Percentiles rank a stretch among this genome's conserved stretches.
Conservation (phyloP, 2,329 filamentous ascomycete genomes). For the Aureobasidium namibiae region DNA sequence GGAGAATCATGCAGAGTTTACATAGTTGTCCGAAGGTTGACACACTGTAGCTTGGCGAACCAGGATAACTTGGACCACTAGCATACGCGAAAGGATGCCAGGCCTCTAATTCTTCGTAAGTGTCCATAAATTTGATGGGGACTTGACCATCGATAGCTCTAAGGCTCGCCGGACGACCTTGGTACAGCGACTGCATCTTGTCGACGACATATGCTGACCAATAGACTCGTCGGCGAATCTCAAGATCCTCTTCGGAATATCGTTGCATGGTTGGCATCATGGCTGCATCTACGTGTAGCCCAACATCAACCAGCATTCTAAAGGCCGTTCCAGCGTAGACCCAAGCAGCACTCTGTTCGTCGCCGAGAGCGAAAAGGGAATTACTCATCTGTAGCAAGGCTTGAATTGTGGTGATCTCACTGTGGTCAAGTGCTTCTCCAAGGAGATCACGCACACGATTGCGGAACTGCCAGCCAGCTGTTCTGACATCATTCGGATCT, state of each 20-base stretch:
- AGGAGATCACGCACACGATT: constrained; percentile 41
- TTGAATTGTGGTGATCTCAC: constrained; percentile 47
- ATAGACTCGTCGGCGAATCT: constrained; percentile 37
- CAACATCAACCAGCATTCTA: constrained; percentile 47
- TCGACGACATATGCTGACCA: constrained; percentile 41
- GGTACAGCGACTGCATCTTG: constrained; percentile 49
- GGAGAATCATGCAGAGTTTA: constrained; percentile 41
- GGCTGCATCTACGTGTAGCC: constrained; percentile 41
- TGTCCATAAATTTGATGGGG: constrained; percentile 41
- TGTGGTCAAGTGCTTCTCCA: constrained; percentile 38
- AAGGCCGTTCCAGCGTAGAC: constrained; percentile 51
- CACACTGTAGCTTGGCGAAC: constrained; percentile 34
- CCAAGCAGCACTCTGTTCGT: constrained; percentile 48
- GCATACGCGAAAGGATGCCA: constrained; percentile 40
- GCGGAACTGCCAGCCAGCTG: constrained; percentile 42
- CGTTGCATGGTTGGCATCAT: constrained; percentile 24
- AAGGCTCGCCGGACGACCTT: constrained; percentile 43
- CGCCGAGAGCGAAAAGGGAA: constrained; percentile 43
- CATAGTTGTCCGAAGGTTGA: constrained; percentile 37
- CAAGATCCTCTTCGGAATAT: constrained; percentile 39
- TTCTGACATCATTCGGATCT: constrained; percentile 38
- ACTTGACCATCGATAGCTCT: constrained; percentile 41
- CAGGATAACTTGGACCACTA: constrained; percentile 23
- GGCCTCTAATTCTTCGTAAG: constrained; percentile 46
- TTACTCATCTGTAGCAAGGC: constrained; percentile 45